A percentile compares a stretch with the other conserved stretches of the same genome.
phyloP scores from a whole-genome alignment of 805 yeast genomes.

The Ogataea glucozyma region DNA sequence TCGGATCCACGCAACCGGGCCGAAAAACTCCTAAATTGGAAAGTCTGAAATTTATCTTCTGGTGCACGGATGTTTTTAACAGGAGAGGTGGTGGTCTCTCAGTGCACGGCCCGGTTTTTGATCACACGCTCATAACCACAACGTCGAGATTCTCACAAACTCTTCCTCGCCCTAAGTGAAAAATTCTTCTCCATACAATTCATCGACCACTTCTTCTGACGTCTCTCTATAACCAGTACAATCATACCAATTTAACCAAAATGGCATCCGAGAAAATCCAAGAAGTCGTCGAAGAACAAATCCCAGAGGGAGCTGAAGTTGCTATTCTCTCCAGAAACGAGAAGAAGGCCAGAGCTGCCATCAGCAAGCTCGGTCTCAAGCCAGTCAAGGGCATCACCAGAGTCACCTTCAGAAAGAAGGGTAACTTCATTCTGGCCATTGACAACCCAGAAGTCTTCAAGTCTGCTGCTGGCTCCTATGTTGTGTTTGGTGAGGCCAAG shows the following conservation, averaged over 20 bases:
- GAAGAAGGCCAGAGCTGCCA: constrained; percentile 90
- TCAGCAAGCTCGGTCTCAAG: constrained; percentile 86
- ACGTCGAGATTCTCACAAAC: constrained; percentile 3
- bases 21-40: too few relatives aligned
- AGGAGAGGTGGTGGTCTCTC: not conserved
- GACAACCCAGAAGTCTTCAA: constrained; percentile 94
- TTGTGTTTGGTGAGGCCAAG: constrained; percentile 97
- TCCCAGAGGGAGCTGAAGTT: constrained; percentile 83
- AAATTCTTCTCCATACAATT: constrained; percentile 10
- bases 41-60: too few relatives aligned
- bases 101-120: not conserved
- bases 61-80: not conserved
- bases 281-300: constrained; percentile 41
- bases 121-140: constrained; percentile 14
- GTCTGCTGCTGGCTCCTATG: constrained; percentile 89
- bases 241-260: constrained; percentile 6
- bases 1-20: too few relatives aligned
- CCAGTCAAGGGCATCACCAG: constrained; percentile 89
- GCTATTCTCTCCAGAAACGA: constrained; percentile 84
- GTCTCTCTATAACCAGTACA: not conserved
- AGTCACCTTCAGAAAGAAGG: constrained; percentile 93
- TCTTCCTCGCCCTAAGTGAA: constrained; percentile 9
- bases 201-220: not conserved
- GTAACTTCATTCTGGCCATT: constrained; percentile 88
- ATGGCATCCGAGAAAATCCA: constrained; percentile 31